A percentile compares a stretch with the other conserved stretches of the same genome.
Evolutionary conservation across 2,329 filamentous ascomycete genomes (phyloP).

Genomic region (Alternaria longipes): DNA sequence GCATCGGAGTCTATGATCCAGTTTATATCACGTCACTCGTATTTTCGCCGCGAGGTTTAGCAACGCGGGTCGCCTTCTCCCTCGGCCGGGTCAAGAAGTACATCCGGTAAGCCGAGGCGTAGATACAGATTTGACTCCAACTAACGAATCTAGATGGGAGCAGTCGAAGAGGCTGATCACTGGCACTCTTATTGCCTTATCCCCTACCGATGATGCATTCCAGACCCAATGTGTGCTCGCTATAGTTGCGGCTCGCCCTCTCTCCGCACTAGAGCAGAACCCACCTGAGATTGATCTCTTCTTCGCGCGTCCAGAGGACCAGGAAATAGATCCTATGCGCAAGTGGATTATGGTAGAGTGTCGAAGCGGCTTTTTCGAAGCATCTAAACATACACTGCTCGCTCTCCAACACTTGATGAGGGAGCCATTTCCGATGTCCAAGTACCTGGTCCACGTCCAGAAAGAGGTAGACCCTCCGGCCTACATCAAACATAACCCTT

Average conservation of each 20-base stretch:
- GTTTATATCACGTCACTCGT: constrained; percentile 73
- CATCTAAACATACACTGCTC: constrained; percentile 74
- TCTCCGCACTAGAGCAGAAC: constrained; percentile 69
- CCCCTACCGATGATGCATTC: constrained; percentile 69
- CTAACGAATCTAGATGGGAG: constrained; percentile 60
- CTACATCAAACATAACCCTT: constrained; percentile 62
- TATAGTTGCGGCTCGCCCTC: constrained; percentile 73
- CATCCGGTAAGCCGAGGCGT: constrained; percentile 57
- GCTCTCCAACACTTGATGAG: constrained; percentile 72
- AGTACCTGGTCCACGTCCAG: constrained; percentile 66
- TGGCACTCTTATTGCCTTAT: constrained; percentile 65
- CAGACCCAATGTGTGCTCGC: constrained; percentile 72
- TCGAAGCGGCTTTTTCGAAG: constrained; percentile 78
- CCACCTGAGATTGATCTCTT: constrained; percentile 80
- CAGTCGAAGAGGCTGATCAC: constrained; percentile 66
- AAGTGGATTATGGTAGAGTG: constrained; percentile 84
- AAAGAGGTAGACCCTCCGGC: constrained; percentile 59
- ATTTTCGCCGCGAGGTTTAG: constrained; percentile 69
- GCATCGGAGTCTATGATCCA: constrained; percentile 55
- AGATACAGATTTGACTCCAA: background rate
- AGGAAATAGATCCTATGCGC: constrained; percentile 72
- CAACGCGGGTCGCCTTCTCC: constrained; percentile 75
- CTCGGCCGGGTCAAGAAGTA: constrained; percentile 69
- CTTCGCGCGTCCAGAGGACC: constrained; percentile 69
- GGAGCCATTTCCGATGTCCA: constrained; percentile 69